Base-by-base conservation (phyloP, 352 stramenopile genomes). In the Globisporangium middletonii region DNA sequence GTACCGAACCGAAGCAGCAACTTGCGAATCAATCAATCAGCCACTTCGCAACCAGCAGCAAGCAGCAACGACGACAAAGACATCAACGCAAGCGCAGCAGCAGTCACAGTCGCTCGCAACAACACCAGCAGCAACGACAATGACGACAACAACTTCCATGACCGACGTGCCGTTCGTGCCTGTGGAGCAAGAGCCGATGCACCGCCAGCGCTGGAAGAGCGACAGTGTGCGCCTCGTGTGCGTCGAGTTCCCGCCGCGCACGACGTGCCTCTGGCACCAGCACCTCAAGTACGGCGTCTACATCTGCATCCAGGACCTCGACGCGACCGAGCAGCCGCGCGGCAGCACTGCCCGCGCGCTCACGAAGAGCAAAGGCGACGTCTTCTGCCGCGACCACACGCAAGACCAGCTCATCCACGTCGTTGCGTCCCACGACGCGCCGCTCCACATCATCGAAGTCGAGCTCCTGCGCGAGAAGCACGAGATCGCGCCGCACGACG, bases 371-470 rank as follows among this genome's bases (percentile, higher is more conserved):
- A 68, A 69, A 9, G 68, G 73, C 16, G 53, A 59, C 11, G 71
- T 84, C 12, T 75, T 84, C 55, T 84, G 75, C 52, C 71, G 72
- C 28, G 71, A 84, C 55, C 75, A 84, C 54, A 77, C 65, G 23
- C 64, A 70, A 33, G 73, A 83, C 62, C 61, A 71, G 27, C 48
- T 81, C 2, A 65, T 77, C 9, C 76, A 86, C 41, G 59, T 75
- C 9, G 63, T 71, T 11, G 65, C 60, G 23, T 77, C 69, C 1
- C 44, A 15, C 3, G 67, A 75, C 26, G n/a, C 62, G 3, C 64
- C 67, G 23, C 68, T 75, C 33, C 73, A 70, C 48, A 73, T 83
- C 50, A 66, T 86, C 47, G 75, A 86, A 50, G 65, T 86, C 15
- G 75, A 86, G 53, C 43, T 85, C 15, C 63, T 81, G 23, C 69